phyloP scores from a whole-genome alignment of 192 early-diverging fungal species.

The Diversispora eburnea region DNA sequence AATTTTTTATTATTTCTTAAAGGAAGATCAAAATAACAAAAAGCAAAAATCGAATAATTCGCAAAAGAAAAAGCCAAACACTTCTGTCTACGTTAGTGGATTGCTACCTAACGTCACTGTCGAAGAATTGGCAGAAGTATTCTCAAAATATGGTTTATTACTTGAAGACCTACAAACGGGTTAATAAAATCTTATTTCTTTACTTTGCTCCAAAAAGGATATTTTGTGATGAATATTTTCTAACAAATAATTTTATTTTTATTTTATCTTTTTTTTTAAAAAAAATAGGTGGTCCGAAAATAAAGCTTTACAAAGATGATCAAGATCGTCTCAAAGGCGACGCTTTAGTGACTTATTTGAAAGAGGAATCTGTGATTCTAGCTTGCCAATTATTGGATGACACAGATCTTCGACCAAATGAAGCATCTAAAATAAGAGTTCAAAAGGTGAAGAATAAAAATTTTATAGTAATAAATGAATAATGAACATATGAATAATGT shows the following conservation, averaged over 20 bases:
- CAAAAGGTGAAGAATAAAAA: conserved; percentile 44
- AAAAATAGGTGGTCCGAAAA: conserved; percentile 66
- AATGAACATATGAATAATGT: neutral
- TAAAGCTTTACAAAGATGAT: conserved; percentile 85
- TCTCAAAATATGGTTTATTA: conserved; percentile 77
- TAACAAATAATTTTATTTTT: too few relatives aligned
- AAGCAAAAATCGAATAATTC: conserved; percentile 47
- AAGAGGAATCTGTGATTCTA: conserved; percentile 83
- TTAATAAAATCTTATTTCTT: conserved; percentile 21
- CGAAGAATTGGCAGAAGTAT: conserved; percentile 71
- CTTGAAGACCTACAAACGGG: conserved; percentile 56
- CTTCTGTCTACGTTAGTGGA: conserved; percentile 81
- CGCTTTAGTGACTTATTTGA: conserved; percentile 87
- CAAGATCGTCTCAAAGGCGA: conserved; percentile 79
- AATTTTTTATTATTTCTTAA: neutral
- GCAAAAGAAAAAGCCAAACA: conserved; percentile 55
- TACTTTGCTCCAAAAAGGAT: too few relatives aligned
- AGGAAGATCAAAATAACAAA: conserved; percentile 36
- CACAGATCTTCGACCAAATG: conserved; percentile 66
- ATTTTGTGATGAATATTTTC: too few relatives aligned
- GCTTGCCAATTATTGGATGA: conserved; percentile 87
- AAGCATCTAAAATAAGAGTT: conserved; percentile 63
- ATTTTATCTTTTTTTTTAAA: too few relatives aligned
- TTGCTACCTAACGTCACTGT: conserved; percentile 77
- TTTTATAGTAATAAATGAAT: neutral